Evolutionary conservation across 75 land plant species (phyloP).

Genomic region (Pinus albicaulis): DNA sequence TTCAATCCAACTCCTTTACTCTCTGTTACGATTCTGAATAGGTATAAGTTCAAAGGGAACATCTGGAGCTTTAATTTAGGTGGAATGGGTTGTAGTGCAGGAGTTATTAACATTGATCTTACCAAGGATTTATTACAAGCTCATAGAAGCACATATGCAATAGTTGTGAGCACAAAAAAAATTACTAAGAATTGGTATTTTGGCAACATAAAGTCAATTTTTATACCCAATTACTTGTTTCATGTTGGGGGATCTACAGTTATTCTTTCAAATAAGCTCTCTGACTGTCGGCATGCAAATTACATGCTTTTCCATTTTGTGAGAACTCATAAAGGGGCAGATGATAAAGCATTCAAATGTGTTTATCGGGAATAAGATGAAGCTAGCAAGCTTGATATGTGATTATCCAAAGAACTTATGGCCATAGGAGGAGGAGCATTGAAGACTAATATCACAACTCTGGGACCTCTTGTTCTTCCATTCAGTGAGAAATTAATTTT

Average conservation of each 20-base stretch:
- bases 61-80: constrained; percentile 59
- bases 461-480: constrained; percentile 56
- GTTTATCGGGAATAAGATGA: constrained; percentile 72
- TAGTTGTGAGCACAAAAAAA: constrained; percentile 77
- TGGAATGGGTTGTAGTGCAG: constrained; percentile 83
- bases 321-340: constrained; percentile 64
- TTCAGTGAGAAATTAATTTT: constrained; percentile 59
- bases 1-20: constrained; percentile 72
- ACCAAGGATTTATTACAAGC: constrained; percentile 71
- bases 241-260: constrained; percentile 62
- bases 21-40: constrained; percentile 66
- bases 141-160: constrained; percentile 60
- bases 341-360: constrained; percentile 61
- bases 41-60: constrained; percentile 66
- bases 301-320: constrained; percentile 54
- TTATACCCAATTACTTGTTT: constrained; percentile 66
- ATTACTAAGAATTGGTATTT: constrained; percentile 83
- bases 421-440: constrained; percentile 60
- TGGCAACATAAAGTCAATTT: constrained; percentile 58
- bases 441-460: constrained; percentile 63
- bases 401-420: constrained; percentile 70
- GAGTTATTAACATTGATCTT: constrained; percentile 62
- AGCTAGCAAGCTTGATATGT: constrained; percentile 39
- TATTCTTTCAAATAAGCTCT: constrained; percentile 40
- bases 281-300: constrained; percentile 33